These are phyloP conservation scores for Cryptomeria japonica DNA, from an alignment of 75 land plant genomes.

Conservation along the genomic window DNA sequence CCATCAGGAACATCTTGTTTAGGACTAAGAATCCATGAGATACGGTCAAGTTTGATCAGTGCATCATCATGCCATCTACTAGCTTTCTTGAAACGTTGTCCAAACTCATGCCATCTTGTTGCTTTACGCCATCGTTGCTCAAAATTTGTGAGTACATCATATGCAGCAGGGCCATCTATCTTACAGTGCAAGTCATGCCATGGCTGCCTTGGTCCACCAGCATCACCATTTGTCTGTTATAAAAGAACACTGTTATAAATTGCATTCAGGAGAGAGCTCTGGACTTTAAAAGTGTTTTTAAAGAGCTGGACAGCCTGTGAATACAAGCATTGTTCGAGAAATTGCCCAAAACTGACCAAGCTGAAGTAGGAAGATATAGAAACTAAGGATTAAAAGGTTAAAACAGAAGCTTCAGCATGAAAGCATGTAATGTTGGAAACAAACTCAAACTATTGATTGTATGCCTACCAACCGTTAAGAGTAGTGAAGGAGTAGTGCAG, in stretches of 20 bases:
- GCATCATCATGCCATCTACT: slow-evolving; percentile 67
- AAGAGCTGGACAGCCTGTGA: not conserved
- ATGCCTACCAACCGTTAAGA: not conserved
- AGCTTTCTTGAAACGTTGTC: slow-evolving; percentile 50
- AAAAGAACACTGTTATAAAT: not conserved
- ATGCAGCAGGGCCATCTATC: slow-evolving; percentile 90
- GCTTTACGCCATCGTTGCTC: slow-evolving; percentile 87
- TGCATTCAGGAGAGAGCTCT: not conserved
- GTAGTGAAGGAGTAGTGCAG: not conserved
- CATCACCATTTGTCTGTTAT: slow-evolving; percentile 12
- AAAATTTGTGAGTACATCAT: slow-evolving; percentile 84
- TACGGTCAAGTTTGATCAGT: slow-evolving; percentile 62
- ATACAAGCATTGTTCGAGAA: not conserved
- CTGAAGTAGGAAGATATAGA: not conserved
- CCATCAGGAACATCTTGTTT: slow-evolving; percentile 24
- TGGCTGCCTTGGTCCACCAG: slow-evolving; percentile 77
- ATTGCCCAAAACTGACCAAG: not conserved
- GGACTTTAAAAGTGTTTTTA: not conserved
- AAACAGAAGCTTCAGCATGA: not conserved
- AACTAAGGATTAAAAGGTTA: not conserved
- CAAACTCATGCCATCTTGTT: slow-evolving; percentile 49
- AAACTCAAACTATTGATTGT: not conserved
- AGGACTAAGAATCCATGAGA: slow-evolving; percentile 79
- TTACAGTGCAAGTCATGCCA: slow-evolving; percentile 94
- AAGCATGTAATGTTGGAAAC: not conserved